These are phyloP conservation scores for Parmelia sp. DNA, from an alignment of 495 filamentous ascomycete genomes.

Conservation along the genomic window DNA sequence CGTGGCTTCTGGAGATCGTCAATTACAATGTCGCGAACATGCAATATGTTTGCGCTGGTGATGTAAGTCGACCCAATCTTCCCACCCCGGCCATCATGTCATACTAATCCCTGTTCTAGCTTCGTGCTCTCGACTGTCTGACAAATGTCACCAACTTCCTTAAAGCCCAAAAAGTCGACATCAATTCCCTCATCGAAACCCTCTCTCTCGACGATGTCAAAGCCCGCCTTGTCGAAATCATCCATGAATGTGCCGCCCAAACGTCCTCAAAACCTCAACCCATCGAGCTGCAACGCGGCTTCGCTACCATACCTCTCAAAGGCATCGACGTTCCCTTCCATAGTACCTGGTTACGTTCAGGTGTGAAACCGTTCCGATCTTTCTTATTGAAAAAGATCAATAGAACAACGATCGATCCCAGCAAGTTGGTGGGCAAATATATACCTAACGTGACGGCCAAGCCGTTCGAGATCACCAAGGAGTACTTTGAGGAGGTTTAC, in stretches of 20 bases:
- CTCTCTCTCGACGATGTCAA: conserved; percentile 80
- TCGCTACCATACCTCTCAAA: conserved; percentile 91
- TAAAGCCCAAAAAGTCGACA: conserved; percentile 93
- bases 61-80: conserved; percentile 89
- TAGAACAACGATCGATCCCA: conserved; percentile 93
- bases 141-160: conserved; percentile 89
- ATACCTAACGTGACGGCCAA: conserved; percentile 96
- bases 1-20: conserved; percentile 96
- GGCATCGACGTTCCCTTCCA: conserved; percentile 99
- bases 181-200: conserved; percentile 79
- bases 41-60: conserved; percentile 97
- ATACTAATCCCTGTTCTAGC: conserved; percentile 65
- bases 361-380: conserved; percentile 95
- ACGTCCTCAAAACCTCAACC: conserved; percentile 84
- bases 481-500: conserved; percentile 99
- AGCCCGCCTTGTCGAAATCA: conserved; percentile 75
- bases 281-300: conserved; percentile 82
- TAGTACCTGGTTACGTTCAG: conserved; percentile 91
- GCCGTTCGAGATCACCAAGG: conserved; percentile 92
- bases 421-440: conserved; percentile 95
- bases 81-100: conserved; percentile 87
- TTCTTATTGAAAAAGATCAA: conserved; percentile 99
- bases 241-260: conserved; percentile 72
- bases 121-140: conserved; percentile 90
- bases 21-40: conserved; percentile 98